Evolutionary conservation across 179 eudicot genomes (phyloP).

Genomic region (Beta lomatogona): DNA sequence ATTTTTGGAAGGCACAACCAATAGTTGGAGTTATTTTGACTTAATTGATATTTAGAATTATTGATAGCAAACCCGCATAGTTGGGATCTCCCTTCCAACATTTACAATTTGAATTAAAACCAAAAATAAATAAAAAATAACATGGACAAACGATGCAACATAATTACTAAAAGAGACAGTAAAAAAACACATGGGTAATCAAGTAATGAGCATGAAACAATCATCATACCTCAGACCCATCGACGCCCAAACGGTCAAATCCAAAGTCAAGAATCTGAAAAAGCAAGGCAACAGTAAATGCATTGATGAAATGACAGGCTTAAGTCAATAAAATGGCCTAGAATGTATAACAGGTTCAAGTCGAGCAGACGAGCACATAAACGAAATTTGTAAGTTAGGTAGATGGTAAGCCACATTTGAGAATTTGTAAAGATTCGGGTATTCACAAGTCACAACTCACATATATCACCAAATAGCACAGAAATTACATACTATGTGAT

Average conservation of each 20-base stretch:
- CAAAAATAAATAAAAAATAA: no score
- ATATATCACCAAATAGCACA: not conserved
- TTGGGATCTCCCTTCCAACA: no score
- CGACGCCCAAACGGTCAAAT: slow-evolving; percentile 91
- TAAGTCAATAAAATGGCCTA: not conserved
- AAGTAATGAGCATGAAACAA: not conserved
- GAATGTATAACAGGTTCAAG: not conserved
- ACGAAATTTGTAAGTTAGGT: not conserved
- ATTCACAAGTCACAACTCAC: not conserved
- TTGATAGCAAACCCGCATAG: no score
- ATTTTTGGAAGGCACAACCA: no score
- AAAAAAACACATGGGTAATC: not conserved
- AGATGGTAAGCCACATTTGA: not conserved
- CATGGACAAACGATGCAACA: not conserved
- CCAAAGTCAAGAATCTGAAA: slow-evolving; percentile 94
- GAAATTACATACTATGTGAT: not conserved
- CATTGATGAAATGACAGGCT: not conserved
- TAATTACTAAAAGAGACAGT: not conserved
- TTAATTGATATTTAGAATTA: no score
- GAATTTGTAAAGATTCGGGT: not conserved
- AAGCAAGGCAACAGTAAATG: slow-evolving; percentile 17
- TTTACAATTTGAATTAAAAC: no score
- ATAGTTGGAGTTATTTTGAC: no score
- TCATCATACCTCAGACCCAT: slow-evolving; percentile 65
- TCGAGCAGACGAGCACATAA: not conserved